Evolutionary conservation across 2,329 filamentous ascomycete genomes (phyloP), one percentile per base, ranked within the genome.

Genomic region (Cordyceps pruinosa): DNA sequence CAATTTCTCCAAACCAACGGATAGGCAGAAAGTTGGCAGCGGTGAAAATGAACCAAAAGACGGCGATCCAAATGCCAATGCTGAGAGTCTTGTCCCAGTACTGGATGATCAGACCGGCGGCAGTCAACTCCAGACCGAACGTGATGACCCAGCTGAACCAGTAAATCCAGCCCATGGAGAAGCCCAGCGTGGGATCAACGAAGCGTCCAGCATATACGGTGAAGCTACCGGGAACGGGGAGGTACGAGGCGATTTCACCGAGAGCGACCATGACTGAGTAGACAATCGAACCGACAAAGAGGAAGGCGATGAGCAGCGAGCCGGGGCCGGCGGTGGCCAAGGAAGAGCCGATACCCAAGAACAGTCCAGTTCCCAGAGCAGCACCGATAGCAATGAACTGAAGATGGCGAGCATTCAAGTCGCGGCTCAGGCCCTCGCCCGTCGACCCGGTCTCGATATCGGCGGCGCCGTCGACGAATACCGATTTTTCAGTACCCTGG

Each of bases 121-220:
- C 86, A 0, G 84, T 88, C 39, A 91, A 75, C 66, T 92, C 88
- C 9, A 90, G 79, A 0, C 87, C 86, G 63, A 83, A 88, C 0
- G 87, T 90, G 58, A 87, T 83, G 19, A 84, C 78, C 86, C 86
- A 92, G 37, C 81, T 85, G 66, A 90, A 90, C 85, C 86, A 92
- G 72, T 92, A 92, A 59, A 89, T 85, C 88, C 88, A 92, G 21
- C 89, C 88, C 79, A 91, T 87, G 21, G 87, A 80, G 65, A 91
- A 91, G 8, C 87, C 87, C 48, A 90, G 75, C 57, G 84, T 85
- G 12, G 83, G 84, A 65, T 89, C 85, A 61, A 90, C 79, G 64
- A 93, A 90, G 19, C 89, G 86, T 39, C 84, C 80, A 23, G 88
- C 87, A 65, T 91, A 93, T 42, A 85, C 80, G 30, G 87, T 88